Percentiles rank a stretch among this genome's conserved stretches.
Evolutionary conservation across 441 rosid species (phyloP).

Genomic region (Populus hybrid): DNA sequence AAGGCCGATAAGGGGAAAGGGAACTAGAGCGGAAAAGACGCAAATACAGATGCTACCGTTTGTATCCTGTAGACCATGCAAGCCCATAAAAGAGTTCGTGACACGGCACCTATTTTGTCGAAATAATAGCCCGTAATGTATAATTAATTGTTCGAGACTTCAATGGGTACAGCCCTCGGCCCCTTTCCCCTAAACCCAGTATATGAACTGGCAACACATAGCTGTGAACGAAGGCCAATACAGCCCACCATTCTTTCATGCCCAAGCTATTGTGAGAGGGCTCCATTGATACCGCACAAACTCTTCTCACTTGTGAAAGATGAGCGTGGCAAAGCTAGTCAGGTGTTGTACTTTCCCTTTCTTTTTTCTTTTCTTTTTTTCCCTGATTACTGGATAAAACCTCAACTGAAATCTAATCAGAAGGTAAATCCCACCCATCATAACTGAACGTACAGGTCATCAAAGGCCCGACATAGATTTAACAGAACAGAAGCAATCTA

Average conservation of each 20-base stretch:
- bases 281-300: background rate
- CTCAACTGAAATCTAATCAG: background rate
- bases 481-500: background rate
- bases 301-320: background rate
- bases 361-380: no score
- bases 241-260: background rate
- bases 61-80: background rate
- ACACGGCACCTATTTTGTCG: background rate
- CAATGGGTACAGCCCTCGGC: background rate
- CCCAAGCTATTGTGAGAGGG: background rate
- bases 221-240: background rate
- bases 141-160: background rate
- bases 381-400: background rate
- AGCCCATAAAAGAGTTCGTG: background rate
- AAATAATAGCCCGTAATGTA: background rate
- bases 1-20: background rate
- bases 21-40: background rate
- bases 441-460: background rate
- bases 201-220: background rate
- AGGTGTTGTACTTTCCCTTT: background rate
- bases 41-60: background rate
- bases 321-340: background rate
- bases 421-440: background rate
- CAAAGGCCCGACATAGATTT: background rate
- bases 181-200: background rate